These are phyloP conservation scores for Blastocystis hominis DNA, from an alignment of 352 stramenopile genomes.

Conservation along the genomic window DNA sequence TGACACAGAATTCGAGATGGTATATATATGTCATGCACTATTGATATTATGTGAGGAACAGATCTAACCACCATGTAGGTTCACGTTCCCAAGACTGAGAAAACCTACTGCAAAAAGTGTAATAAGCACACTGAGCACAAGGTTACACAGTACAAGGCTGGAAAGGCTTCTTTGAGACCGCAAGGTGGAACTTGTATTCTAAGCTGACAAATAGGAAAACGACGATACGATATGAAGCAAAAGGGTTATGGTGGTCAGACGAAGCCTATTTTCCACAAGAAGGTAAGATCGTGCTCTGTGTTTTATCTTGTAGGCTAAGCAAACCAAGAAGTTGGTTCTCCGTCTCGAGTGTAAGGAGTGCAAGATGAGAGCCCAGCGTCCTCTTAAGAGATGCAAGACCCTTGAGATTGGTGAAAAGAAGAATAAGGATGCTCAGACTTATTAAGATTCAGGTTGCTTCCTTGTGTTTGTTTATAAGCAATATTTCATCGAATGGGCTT, in stretches of 20 bases:
- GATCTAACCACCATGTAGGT: too few species aligned
- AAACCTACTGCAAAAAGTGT: slow-evolving; percentile 98
- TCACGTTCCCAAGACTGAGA: slow-evolving; percentile 98
- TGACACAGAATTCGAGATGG: too few species aligned
- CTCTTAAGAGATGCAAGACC: slow-evolving; percentile 97
- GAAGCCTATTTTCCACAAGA: slow-evolving; percentile 99
- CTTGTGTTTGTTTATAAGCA: too few species aligned
- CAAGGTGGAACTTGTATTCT: slow-evolving; percentile 67
- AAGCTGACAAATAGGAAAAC: slow-evolving; percentile 65
- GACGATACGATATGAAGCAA: slow-evolving; percentile 98
- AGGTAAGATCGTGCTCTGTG: slow-evolving; percentile 63
- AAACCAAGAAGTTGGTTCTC: slow-evolving; percentile 87
- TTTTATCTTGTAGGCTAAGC: slow-evolving; percentile 79
- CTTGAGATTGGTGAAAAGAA: slow-evolving; percentile 99
- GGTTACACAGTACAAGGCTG: slow-evolving; percentile 98
- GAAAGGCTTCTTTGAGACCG: slow-evolving; percentile 97
- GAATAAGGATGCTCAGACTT: slow-evolving; percentile 57
- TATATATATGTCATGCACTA: too few species aligned
- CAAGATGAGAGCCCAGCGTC: slow-evolving; percentile 97
- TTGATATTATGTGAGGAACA: too few species aligned
- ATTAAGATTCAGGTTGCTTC: too few species aligned
- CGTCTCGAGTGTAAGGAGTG: slow-evolving; percentile 99
- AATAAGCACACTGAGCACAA: slow-evolving; percentile 97
- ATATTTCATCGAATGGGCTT: too few species aligned
- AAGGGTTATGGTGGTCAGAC: slow-evolving; percentile 99